Evolutionary conservation across 768 basidiomycete species (phyloP).

Genomic region (Podaxis rugospora): DNA sequence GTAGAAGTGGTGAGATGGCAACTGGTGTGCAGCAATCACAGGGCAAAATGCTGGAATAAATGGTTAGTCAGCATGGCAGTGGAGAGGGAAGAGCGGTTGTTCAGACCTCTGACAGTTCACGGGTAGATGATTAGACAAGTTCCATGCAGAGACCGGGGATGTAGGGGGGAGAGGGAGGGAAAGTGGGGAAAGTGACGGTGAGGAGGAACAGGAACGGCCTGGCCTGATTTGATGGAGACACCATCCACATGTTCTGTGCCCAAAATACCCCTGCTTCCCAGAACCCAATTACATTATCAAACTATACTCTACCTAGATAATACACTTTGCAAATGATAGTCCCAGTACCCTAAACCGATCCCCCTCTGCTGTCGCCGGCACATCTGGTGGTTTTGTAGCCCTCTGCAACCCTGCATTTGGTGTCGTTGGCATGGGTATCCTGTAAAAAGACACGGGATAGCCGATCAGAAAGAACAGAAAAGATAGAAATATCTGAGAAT

Average conservation of each 20-base stretch:
- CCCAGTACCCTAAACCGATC: conserved; percentile 27
- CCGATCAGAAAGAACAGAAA: background rate
- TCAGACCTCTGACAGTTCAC: conserved; percentile 5
- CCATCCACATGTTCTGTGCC: conserved; percentile 9
- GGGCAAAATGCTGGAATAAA: conserved; percentile 23
- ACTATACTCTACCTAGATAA: conserved; percentile 14
- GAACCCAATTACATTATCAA: conserved; percentile 10
- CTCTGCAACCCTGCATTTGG: background rate
- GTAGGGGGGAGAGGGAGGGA: conserved; percentile 8
- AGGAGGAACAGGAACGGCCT: background rate
- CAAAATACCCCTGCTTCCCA: conserved; percentile 11
- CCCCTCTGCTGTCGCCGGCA: conserved; percentile 2
- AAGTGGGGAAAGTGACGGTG: background rate
- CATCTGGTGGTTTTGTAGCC: background rate
- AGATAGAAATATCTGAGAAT: conserved; percentile 3
- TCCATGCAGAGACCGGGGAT: conserved; percentile 34
- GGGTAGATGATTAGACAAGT: conserved; percentile 28
- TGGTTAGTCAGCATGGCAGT: conserved; percentile 5
- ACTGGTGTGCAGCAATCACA: conserved; percentile 35
- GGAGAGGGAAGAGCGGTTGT: background rate
- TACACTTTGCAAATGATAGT: conserved; percentile 25
- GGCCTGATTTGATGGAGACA: conserved; percentile 10
- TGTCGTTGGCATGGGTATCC: background rate
- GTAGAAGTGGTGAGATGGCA: conserved; percentile 29
- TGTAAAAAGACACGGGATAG: background rate